phyloP scores from a whole-genome alignment of 257 asterid genomes.

The Salvia hispanica region DNA sequence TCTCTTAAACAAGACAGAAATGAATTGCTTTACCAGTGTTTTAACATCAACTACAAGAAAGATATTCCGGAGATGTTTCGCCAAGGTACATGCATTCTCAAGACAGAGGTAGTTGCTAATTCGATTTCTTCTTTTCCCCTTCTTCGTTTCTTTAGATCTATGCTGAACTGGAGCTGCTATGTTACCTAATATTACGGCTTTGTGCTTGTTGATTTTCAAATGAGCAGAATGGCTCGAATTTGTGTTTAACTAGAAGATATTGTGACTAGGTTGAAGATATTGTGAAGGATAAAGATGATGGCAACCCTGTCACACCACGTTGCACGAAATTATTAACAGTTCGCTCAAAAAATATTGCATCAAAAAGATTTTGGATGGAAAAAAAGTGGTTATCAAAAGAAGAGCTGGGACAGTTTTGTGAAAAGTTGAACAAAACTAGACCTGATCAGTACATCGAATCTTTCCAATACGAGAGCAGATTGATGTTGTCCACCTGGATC shows the following conservation, averaged over 20 bases:
- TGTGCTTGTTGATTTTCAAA: slow-evolving; percentile 17
- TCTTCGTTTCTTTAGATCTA: background rate
- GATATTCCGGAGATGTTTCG: slow-evolving; percentile 66
- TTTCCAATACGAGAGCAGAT: slow-evolving; percentile 58
- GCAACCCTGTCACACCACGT: slow-evolving; percentile 66
- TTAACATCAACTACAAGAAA: slow-evolving; percentile 72
- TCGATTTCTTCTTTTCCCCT: background rate
- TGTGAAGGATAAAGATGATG: slow-evolving; percentile 66
- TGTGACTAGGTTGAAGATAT: slow-evolving; percentile 58
- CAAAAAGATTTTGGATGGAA: slow-evolving; percentile 72
- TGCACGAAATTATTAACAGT: no score
- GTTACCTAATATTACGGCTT: background rate
- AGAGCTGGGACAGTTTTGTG: slow-evolving; percentile 60
- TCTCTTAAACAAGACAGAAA: slow-evolving; percentile 69
- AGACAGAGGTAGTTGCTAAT: slow-evolving; percentile 53
- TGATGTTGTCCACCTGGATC: slow-evolving; percentile 73
- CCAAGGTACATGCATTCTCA: slow-evolving; percentile 67
- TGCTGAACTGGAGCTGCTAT: background rate
- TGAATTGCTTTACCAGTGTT: slow-evolving; percentile 72
- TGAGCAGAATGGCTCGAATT: slow-evolving; percentile 7
- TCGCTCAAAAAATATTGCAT: slow-evolving; percentile 65
- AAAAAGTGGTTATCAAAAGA: slow-evolving; percentile 42
- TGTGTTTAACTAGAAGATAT: background rate
- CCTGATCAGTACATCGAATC: slow-evolving; percentile 65
- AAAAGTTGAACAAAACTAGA: slow-evolving; percentile 52